Base-by-base conservation (phyloP, 441 rosid species). In the Eugenia klotzschiana region DNA sequence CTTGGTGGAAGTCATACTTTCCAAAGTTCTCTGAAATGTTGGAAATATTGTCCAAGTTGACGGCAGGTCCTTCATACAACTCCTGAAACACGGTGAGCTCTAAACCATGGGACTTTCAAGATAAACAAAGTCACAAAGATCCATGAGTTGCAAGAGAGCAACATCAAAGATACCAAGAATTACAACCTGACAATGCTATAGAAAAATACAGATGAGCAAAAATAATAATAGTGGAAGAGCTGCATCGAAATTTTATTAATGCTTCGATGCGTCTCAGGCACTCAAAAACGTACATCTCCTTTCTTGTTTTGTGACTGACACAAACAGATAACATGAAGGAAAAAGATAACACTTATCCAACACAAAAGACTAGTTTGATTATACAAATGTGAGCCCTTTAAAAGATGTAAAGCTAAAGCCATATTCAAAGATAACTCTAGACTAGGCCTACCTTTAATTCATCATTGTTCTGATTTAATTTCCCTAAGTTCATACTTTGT, bases 1-100 rank as follows among this genome's bases (percentile, higher is more conserved):
- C 23, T 82, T 84, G 43, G 33, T 50, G 33, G 56, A 72, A 69
- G 83, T 81, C 92, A 79, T 94, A 95, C 99, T 88, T 85, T 53
- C 90, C 90, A 79, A 86, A 69, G 82, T 60, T 86, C 82, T 83
- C 88, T 60, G 88, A 81, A 82, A 81, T 55, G 49, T 83, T 56
- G 73, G 81, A 69, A 73, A 82, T 84, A 83, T 50, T 79, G 81
- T 79, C 79, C 83, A 79, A 46, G 74, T 46, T 74, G 57, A 79
- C 80, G 33, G 80, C 86, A 77, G 80, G 84, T 80, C 83, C 86
- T 69, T 81, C 91, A 82, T 84, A 87, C 55, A 87, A 83, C 82
- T 90, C 98, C 98, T 93, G 89, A 56, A 85, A 72, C 77, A 27
- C 2, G 3, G 82, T 55, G 26, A 43, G 82, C 22, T 37, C 49